phyloP scores from a whole-genome alignment of 139 green algal genomes.

The Closterium sp. region DNA sequence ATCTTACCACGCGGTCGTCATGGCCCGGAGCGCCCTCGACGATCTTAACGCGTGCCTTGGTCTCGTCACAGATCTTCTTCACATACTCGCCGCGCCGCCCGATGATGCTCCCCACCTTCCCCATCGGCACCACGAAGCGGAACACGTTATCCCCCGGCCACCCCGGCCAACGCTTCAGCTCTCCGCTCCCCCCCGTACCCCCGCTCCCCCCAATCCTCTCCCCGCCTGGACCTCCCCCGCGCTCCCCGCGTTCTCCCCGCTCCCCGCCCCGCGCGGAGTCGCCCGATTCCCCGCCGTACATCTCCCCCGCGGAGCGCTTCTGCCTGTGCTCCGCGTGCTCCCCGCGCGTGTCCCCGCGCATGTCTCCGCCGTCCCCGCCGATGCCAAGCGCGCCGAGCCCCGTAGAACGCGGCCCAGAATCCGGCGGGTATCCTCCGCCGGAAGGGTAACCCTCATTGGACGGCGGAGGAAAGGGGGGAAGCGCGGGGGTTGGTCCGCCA shows the following conservation, averaged over 20 bases:
- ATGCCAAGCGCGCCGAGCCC: not conserved
- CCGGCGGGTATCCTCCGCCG: not conserved
- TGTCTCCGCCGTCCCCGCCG: not conserved
- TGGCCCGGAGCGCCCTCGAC: not conserved
- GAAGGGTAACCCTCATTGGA: not conserved
- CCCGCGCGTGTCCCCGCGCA: not conserved
- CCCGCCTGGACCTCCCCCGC: not conserved
- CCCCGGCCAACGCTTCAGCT: slow-evolving; percentile 16
- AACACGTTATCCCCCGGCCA: slow-evolving; percentile 45
- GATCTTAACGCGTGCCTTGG: slow-evolving; percentile 26
- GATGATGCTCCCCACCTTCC: slow-evolving; percentile 42
- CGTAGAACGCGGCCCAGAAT: not conserved
- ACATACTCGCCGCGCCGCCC: slow-evolving; percentile 10
- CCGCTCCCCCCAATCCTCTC: not conserved
- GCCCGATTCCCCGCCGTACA: not conserved
- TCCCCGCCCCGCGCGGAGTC: not conserved
- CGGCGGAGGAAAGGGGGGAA: not conserved
- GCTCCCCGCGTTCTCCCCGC: not conserved
- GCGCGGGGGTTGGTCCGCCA: not conserved
- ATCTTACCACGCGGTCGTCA: not conserved
- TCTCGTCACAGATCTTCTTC: slow-evolving; percentile 15
- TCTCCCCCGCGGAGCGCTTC: not conserved
- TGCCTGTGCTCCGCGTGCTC: not conserved
- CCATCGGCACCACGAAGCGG: slow-evolving; percentile 24
- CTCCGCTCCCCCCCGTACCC: not conserved